phyloP scores from a whole-genome alignment of 345 rosid genomes.

The Camelina sativa region DNA sequence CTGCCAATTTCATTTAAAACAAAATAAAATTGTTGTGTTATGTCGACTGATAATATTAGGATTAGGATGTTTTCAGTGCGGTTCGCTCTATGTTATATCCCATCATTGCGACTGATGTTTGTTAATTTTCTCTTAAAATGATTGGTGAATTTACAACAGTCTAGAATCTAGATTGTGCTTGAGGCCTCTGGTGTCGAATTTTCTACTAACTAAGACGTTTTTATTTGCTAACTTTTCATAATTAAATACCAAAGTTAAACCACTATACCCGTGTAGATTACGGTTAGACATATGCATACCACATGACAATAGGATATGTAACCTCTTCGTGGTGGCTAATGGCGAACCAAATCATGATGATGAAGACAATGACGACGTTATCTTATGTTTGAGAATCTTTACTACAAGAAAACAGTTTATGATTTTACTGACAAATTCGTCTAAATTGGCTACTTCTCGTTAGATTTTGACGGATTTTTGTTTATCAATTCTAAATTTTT shows the following conservation, averaged over 20 bases:
- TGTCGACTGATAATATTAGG: slow-evolving; percentile 25
- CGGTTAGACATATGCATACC: slow-evolving; percentile 7
- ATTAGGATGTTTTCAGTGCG: slow-evolving; percentile 31
- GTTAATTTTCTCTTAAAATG: slow-evolving; percentile 9
- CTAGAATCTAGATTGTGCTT: slow-evolving; percentile 28
- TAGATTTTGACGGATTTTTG: no score
- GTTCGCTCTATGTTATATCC: slow-evolving; percentile 23
- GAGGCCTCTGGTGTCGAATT: slow-evolving; percentile 3
- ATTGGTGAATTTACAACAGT: slow-evolving; percentile 29
- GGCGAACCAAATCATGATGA: slow-evolving; percentile 23
- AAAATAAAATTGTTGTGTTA: slow-evolving; percentile 9
- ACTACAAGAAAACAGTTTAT: no score
- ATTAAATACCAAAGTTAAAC: background rate
- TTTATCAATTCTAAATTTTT: no score
- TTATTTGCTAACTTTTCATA: slow-evolving; percentile 3
- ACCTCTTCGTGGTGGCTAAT: background rate
- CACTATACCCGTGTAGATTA: background rate
- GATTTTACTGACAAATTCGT: no score
- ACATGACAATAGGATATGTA: slow-evolving; percentile 1
- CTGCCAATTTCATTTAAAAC: slow-evolving; percentile 1
- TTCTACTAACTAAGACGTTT: slow-evolving; percentile 3
- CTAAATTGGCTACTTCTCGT: no score
- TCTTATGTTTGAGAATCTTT: background rate
- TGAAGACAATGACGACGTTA: background rate
- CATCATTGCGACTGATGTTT: slow-evolving; percentile 33